A percentile compares a stretch with the other conserved stretches of the same genome.
Conservation (phyloP, 1,284 basidiomycete species). For the Leccinum pallidistipes region DNA sequence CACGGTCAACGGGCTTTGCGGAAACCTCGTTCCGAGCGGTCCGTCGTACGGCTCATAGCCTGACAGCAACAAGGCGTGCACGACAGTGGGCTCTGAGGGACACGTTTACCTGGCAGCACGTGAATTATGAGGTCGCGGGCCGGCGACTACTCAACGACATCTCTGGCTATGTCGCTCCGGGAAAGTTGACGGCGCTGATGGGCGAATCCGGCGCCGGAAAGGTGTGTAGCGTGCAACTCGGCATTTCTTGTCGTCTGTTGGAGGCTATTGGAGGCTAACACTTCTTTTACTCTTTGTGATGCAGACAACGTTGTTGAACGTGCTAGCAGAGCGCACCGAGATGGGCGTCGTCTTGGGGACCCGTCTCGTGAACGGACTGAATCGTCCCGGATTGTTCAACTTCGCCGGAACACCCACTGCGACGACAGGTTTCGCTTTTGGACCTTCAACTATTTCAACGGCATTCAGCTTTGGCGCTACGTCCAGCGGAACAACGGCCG, state of each 20-base stretch:
- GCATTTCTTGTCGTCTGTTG: conserved; percentile 15
- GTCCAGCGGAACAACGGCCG: too few relatives aligned
- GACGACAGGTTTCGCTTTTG: too few relatives aligned
- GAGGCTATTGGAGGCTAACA: not conserved
- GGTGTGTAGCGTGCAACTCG: conserved; percentile 38
- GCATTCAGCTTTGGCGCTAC: too few relatives aligned
- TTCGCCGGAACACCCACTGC: too few relatives aligned
- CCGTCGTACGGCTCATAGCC: conserved; percentile 48
- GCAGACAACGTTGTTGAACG: conserved; percentile 81
- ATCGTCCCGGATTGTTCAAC: too few relatives aligned
- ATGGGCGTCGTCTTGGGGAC: conserved; percentile 81
- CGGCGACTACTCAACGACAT: conserved; percentile 74
- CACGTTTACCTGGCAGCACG: conserved; percentile 64
- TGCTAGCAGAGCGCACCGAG: conserved; percentile 78
- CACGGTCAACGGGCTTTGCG: conserved; percentile 42
- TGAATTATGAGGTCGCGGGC: conserved; percentile 61
- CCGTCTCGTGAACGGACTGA: conserved; percentile 71
- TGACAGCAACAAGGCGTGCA: too few relatives aligned
- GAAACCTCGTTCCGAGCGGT: conserved; percentile 46
- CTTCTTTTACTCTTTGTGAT: conserved; percentile 23
- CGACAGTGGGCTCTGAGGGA: conserved; percentile 33
- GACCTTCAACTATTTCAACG: too few relatives aligned
- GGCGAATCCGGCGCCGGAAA: conserved; percentile 82
- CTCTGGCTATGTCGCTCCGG: conserved; percentile 81
- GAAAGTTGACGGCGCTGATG: conserved; percentile 78